phyloP scores from a whole-genome alignment of 2,329 filamentous ascomycete species.

The Colletotrichum viniferum region DNA sequence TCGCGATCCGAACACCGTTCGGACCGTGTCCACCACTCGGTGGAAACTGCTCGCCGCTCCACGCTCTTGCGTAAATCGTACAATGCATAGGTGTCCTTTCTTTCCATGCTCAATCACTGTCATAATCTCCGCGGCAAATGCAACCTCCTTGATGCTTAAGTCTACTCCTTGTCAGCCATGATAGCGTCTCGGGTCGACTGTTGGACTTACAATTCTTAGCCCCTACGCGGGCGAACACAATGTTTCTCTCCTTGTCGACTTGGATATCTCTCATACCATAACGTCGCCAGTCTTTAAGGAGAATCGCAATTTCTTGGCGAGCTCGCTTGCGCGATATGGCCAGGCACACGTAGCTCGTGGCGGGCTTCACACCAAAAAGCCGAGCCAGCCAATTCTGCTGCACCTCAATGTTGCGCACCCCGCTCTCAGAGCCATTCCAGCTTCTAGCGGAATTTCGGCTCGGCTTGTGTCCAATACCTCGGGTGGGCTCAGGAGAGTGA shows the following conservation, averaged over 20 bases:
- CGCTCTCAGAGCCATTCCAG: slow-evolving; percentile 39
- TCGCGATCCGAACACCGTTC: slow-evolving; percentile 68
- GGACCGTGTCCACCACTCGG: slow-evolving; percentile 78
- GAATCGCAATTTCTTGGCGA: slow-evolving; percentile 75
- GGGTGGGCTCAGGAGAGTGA: slow-evolving; percentile 26
- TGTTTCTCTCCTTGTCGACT: slow-evolving; percentile 78
- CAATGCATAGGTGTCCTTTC: slow-evolving; percentile 76
- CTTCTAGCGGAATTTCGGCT: slow-evolving; percentile 25
- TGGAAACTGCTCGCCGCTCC: slow-evolving; percentile 93
- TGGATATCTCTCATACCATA: slow-evolving; percentile 82
- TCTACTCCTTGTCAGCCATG: slow-evolving; percentile 50
- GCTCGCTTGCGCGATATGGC: slow-evolving; percentile 70
- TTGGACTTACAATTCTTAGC: slow-evolving; percentile 75
- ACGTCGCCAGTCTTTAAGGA: slow-evolving; percentile 80
- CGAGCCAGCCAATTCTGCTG: slow-evolving; percentile 88
- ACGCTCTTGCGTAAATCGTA: slow-evolving; percentile 85
- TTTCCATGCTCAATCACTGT: slow-evolving; percentile 86
- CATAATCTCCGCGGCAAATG: slow-evolving; percentile 86
- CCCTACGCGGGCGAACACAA: slow-evolving; percentile 79
- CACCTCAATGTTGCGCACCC: slow-evolving; percentile 62
- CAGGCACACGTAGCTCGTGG: slow-evolving; percentile 76
- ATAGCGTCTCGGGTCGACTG: not conserved
- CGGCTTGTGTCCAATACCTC: slow-evolving; percentile 22
- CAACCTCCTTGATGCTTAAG: slow-evolving; percentile 83
- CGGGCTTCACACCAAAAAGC: slow-evolving; percentile 88